Percentiles rank a stretch among this genome's conserved stretches.
These are phyloP conservation scores for Chrysochromulina parva DNA, from an alignment of 78 protist genomes.

Conservation along the genomic window DNA sequence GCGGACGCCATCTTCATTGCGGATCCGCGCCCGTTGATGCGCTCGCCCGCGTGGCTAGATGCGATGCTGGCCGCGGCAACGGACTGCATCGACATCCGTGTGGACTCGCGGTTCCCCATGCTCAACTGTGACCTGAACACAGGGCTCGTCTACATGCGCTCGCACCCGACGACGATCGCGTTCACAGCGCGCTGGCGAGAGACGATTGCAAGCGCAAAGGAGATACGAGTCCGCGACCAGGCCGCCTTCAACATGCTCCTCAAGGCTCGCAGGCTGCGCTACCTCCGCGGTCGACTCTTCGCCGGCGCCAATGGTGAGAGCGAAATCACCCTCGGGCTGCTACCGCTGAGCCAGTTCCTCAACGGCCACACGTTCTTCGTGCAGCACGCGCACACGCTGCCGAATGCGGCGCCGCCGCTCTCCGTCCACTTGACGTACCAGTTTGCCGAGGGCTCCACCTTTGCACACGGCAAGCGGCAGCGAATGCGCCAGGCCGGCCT, in stretches of 20 bases:
- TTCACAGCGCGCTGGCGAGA: background rate
- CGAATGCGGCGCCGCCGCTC: background rate
- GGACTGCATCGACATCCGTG: background rate
- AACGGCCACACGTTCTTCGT: constrained; percentile 15
- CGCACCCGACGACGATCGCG: background rate
- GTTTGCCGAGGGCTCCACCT: background rate
- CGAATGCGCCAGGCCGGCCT: background rate
- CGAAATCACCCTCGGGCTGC: background rate
- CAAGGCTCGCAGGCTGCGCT: too few species aligned
- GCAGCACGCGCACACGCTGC: constrained; percentile 24
- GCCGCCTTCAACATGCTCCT: background rate
- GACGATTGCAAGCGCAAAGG: background rate
- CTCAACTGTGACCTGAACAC: background rate
- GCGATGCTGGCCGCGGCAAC: background rate
- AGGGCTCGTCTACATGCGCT: background rate
- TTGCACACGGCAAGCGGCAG: constrained; percentile 2
- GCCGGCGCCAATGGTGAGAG: too few species aligned
- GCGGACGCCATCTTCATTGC: background rate
- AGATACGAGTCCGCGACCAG: background rate
- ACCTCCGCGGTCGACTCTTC: too few species aligned
- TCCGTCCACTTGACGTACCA: background rate
- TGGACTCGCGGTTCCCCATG: background rate
- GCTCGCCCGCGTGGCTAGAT: background rate
- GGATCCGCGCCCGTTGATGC: background rate
- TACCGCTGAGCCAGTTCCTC: background rate